Base-by-base conservation (phyloP, 441 rosid genomes). In the Eruca vesicaria region DNA sequence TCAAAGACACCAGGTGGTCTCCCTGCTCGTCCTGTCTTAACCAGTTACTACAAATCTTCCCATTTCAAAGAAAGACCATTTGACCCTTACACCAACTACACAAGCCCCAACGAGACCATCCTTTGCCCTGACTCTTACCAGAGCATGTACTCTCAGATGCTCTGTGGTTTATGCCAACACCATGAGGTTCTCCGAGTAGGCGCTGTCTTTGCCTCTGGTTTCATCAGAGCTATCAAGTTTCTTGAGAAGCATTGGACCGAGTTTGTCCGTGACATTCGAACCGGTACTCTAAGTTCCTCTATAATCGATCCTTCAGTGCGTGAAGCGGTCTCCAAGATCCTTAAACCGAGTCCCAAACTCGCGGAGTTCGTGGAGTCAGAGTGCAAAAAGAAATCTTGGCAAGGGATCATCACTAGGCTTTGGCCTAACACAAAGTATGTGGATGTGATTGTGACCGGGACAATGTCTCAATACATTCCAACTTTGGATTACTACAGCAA, bases 201-300 rank as follows among this genome's bases (percentile, higher is more conserved):
- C 2, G 98, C 97, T n/a, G 97, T 94, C 70, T 94, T 94, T n/a
- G 98, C 98, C 79, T 94, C 97, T 26, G 98, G 97, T 3, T 91
- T 94, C 86, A 88, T 94, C 69, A 84, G 97, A 72, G 97, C 98
- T 31, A 90, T 94, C 84, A 84, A 86, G 64, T 94, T 94, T 81
- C 84, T 94, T 29, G 92, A 91, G 74, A 89, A 89, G 33, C 92
- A 85, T 45, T 94, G 98, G 97, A 74, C 78, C 23, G 66, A 74
- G 32, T 81, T 94, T n/a, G 86, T 81, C 61, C 36, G 73, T 63
- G 96, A 94, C 69, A 85, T 91, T 41, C 75, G 94, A 68, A 82
- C 80, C 6, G 97, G 98, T 20, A 78, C 82, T 56, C 50, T 89
- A 43, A 81, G 88, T 82, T 71, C 94, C 9, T 78, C 71, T 43